phyloP scores from a whole-genome alignment of 768 basidiomycete genomes.

The Leccinum barrowsii region DNA sequence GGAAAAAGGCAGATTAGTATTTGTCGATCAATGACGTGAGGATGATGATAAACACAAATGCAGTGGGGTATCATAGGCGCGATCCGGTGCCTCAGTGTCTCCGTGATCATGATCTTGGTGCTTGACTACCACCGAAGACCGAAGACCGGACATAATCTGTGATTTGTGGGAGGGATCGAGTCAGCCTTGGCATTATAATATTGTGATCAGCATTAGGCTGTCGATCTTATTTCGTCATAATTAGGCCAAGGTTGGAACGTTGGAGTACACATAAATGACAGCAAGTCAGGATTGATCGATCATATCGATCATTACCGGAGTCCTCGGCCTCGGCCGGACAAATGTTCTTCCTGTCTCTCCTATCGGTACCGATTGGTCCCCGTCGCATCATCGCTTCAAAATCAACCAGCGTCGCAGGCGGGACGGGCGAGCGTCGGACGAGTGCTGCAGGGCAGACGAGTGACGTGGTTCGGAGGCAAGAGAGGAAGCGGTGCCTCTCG shows the following conservation, averaged over 20 bases:
- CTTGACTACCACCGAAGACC: not conserved
- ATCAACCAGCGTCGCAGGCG: no score
- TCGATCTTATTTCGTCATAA: not conserved
- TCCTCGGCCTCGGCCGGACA: not conserved
- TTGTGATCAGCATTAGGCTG: not conserved
- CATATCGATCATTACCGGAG: not conserved
- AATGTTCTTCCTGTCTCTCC: not conserved
- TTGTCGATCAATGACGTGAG: no score
- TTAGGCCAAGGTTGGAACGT: not conserved
- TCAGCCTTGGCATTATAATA: not conserved
- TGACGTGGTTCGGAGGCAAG: not conserved
- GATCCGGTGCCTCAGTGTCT: not conserved
- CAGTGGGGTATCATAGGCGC: not conserved
- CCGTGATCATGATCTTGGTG: not conserved
- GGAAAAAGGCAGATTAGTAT: no score
- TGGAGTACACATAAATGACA: not conserved
- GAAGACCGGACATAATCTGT: no score
- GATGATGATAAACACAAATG: no score
- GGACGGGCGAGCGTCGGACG: no score
- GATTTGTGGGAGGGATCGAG: not conserved
- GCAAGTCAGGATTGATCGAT: not conserved
- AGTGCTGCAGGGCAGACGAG: not conserved
- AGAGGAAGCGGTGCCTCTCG: not conserved
- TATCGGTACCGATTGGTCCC: not conserved
- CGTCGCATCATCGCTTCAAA: no score